These are phyloP conservation scores for Ascochyta pisi DNA, from an alignment of 2,329 filamentous ascomycete genomes.

Conservation along the genomic window DNA sequence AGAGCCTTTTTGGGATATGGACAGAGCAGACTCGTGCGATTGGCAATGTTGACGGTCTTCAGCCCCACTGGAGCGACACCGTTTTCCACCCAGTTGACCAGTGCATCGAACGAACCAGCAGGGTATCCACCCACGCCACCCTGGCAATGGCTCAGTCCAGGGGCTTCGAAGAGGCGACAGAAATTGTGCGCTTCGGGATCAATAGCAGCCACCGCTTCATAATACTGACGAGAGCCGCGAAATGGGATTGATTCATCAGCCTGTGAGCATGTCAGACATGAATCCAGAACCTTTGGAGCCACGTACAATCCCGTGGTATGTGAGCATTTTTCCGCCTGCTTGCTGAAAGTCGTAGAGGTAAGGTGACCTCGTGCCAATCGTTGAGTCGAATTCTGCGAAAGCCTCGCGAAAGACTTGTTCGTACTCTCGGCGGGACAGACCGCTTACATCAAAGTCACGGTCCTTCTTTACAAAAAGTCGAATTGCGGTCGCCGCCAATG, in stretches of 20 bases:
- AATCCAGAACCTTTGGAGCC: too few relatives aligned
- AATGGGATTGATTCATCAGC: slow-evolving; percentile 16
- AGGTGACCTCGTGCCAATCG: slow-evolving; percentile 22
- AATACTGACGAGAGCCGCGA: slow-evolving; percentile 20
- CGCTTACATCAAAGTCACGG: slow-evolving; percentile 5
- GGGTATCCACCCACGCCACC: slow-evolving; percentile 28
- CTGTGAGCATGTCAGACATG: not conserved
- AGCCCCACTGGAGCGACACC: slow-evolving; percentile 25
- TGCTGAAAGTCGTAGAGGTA: slow-evolving; percentile 28
- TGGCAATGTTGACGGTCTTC: slow-evolving; percentile 11
- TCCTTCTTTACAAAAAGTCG: slow-evolving; percentile 24
- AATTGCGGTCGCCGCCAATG: slow-evolving; percentile 8
- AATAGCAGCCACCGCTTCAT: slow-evolving; percentile 18
- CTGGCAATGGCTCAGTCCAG: slow-evolving; percentile 32
- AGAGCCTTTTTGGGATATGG: slow-evolving; percentile 22
- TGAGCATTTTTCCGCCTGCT: slow-evolving; percentile 33
- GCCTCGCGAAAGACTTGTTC: slow-evolving; percentile 12
- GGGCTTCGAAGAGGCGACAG: slow-evolving; percentile 33
- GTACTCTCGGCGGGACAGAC: slow-evolving; percentile 14
- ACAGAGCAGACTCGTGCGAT: slow-evolving; percentile 25
- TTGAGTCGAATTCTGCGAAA: slow-evolving; percentile 17
- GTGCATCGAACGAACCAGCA: slow-evolving; percentile 42
- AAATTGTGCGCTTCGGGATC: slow-evolving; percentile 24
- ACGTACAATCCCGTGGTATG: slow-evolving; percentile 30
- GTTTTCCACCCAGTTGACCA: slow-evolving; percentile 40